Evolutionary conservation across 176 grass and related monocot species (phyloP), one percentile per base, ranked within the genome.

Genomic region (Carex scoparia): DNA sequence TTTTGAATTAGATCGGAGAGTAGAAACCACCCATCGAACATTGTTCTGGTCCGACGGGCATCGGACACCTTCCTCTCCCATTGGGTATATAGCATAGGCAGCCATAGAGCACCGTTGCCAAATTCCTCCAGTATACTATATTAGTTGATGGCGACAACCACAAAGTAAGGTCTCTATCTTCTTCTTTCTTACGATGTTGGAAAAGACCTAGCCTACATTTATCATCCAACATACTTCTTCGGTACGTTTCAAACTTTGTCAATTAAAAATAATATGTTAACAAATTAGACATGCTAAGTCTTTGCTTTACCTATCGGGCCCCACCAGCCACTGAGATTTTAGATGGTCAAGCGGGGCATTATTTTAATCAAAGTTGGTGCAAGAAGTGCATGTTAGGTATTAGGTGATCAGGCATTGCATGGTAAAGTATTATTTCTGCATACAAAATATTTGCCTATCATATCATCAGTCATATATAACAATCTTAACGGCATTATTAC

Each of bases 351-450:
- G 38, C 61, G 66, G 61, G 15, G 10, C 18, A 6, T 38, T 82
- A 82, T 82, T 66, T 54, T 82, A 82, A 82, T 82, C 55, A 66
- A 82, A 64, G 37, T 82, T 82, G 61, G 23, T 23, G 80, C 80
- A 66, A 48, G 37, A 82, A 82, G n/a, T 40, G n/a, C 59, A 82
- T 82, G 80, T 82, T 82, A 65, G 56, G 80, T 48, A 19, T 81
- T 81, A 63, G 59, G 57, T 63, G 57, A 23, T 23, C 23, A 61
- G 75, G n/a, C 18, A 38, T n/a, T 71, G 62, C 6, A 65, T 40
- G 72, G 55, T 30, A 23, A 55, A 14, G 46, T 10, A 55, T 76
- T 76, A 76, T 13, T 49, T 74, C 19, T 68, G 5, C 4, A 59
- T 59, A 59, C 14, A 59, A 59, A 59, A 59, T 18, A 59, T 18